Conservation (phyloP, 768 basidiomycete species). For the Termitomyces sp. region DNA sequence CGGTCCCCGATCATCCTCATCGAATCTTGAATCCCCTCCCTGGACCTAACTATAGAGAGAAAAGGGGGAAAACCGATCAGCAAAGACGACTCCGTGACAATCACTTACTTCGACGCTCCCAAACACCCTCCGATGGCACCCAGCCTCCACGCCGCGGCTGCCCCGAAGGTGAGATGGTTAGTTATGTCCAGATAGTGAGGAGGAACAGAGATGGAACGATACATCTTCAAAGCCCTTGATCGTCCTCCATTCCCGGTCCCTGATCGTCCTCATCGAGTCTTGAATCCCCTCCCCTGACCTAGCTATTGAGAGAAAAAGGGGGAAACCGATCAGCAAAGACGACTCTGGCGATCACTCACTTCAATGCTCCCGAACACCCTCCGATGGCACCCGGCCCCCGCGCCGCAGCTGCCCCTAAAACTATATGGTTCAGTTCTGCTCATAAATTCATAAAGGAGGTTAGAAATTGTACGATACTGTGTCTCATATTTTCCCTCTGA, state of each 20-base stretch:
- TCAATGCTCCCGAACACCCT: neutral
- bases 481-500: no score
- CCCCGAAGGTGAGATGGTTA: neutral
- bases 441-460: neutral
- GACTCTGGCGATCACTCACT: no score
- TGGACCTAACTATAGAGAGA: neutral
- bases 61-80: neutral
- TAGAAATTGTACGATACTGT: neutral
- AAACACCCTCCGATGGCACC: neutral
- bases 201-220: neutral
- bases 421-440: neutral
- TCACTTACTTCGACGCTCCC: neutral
- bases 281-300: no score
- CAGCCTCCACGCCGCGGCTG: conserved; percentile 4
- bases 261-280: no score
- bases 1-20: neutral
- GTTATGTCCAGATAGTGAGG: neutral
- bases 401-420: no score
- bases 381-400: no score
- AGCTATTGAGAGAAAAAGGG: no score
- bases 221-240: neutral
- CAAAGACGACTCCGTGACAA: conserved; percentile 1
- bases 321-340: no score
- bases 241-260: no score
- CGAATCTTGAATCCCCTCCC: neutral